Evolutionary conservation across 169 alveolate species (phyloP).

Genomic region (Cryptosporidium parvum): DNA sequence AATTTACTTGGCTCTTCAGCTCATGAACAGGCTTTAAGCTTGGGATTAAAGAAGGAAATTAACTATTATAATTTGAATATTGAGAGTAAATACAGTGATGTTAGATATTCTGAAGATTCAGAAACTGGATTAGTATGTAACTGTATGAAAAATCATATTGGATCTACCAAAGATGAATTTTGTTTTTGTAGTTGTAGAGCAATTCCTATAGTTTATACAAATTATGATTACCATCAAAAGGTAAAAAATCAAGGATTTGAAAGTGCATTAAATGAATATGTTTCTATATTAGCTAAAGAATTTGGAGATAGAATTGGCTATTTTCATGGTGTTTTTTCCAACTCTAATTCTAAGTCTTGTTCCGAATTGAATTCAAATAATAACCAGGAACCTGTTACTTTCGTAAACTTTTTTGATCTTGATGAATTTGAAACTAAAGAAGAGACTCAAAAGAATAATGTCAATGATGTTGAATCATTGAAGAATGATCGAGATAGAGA

Average conservation of each 20-base stretch:
- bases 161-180: not conserved
- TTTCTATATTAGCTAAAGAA: conserved; percentile 48
- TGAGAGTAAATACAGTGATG: conserved; percentile 71
- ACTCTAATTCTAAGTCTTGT: not conserved
- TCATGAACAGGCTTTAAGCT: conserved; percentile 57
- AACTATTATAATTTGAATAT: conserved; percentile 82
- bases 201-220: conserved; percentile 37
- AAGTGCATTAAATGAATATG: conserved; percentile 68
- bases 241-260: conserved; percentile 77
- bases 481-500: not conserved
- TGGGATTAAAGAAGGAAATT: conserved; percentile 49
- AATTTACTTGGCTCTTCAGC: conserved; percentile 57
- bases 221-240: conserved; percentile 77
- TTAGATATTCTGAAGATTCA: conserved; percentile 31
- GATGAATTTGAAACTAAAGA: conserved; percentile 20
- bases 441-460: not conserved
- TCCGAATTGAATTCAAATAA: not conserved
- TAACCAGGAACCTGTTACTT: not conserved
- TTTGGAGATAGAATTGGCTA: conserved; percentile 71
- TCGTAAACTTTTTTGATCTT: conserved; percentile 36
- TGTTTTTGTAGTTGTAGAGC: conserved; percentile 60
- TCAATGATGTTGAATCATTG: no score
- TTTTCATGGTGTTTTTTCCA: conserved; percentile 59
- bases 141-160: not conserved
- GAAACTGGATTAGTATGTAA: conserved; percentile 47